Percentiles rank a stretch among this genome's conserved stretches.
These are phyloP conservation scores for Tubosaeta brunneosetosa DNA, from an alignment of 768 basidiomycete genomes.

Conservation along the genomic window DNA sequence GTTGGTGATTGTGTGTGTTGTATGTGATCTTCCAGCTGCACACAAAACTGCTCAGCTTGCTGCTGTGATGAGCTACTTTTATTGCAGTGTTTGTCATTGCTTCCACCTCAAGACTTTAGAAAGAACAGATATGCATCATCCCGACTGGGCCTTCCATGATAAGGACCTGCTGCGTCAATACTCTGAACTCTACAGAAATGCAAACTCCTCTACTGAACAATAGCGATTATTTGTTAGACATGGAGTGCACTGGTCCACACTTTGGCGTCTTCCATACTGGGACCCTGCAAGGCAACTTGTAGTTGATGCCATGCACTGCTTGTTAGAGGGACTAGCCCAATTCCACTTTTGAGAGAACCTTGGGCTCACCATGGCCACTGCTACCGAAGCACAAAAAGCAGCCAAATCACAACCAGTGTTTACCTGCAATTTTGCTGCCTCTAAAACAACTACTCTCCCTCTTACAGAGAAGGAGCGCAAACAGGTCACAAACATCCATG, in stretches of 20 bases:
- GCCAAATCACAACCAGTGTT: neutral
- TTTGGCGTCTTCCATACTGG: slow-evolving; percentile 27
- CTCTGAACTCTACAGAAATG: neutral
- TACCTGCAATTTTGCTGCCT: neutral
- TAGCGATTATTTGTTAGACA: slow-evolving; percentile 2
- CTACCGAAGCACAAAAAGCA: slow-evolving; percentile 1
- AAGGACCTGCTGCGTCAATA: neutral
- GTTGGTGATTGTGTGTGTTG: slow-evolving; percentile 17
- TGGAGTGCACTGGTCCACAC: slow-evolving; percentile 15
- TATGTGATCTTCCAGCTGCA: slow-evolving; percentile 31
- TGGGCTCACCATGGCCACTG: slow-evolving; percentile 1
- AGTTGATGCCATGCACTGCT: slow-evolving; percentile 25
- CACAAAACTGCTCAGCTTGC: slow-evolving; percentile 27
- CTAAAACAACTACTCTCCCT: neutral
- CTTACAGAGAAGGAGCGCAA: neutral
- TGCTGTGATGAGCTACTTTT: slow-evolving; percentile 19
- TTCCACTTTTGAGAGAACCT: slow-evolving; percentile 1
- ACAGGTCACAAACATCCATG: neutral
- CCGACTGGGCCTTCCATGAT: neutral
- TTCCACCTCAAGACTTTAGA: slow-evolving; percentile 1
- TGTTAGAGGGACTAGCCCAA: slow-evolving; percentile 14
- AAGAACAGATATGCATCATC: neutral
- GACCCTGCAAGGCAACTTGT: slow-evolving; percentile 17
- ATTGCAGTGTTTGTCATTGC: slow-evolving; percentile 30
- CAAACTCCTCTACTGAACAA: neutral